Evolutionary conservation across 805 yeast species (phyloP).

Genomic region (Candida cerambycidarum): DNA sequence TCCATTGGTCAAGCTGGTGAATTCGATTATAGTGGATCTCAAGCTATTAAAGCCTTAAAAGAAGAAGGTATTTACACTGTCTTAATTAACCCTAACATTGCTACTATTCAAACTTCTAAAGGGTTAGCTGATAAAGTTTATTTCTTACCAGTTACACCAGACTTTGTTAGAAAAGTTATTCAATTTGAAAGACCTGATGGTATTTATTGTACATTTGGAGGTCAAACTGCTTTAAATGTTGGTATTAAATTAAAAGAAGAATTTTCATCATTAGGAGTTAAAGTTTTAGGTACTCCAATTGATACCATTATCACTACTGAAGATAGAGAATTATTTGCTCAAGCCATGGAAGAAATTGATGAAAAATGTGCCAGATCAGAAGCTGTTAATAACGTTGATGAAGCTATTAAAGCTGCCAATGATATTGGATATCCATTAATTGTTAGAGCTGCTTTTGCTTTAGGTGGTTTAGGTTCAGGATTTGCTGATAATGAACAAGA

Average conservation of each 20-base stretch:
- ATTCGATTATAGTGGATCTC: slow-evolving; percentile 96
- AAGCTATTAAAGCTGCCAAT: slow-evolving; percentile 88
- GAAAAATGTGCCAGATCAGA: slow-evolving; percentile 96
- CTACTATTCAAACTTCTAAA: slow-evolving; percentile 95
- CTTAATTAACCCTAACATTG: slow-evolving; percentile 92
- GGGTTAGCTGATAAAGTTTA: slow-evolving; percentile 93
- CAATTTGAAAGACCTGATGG: slow-evolving; percentile 98
- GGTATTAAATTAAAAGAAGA: slow-evolving; percentile 97
- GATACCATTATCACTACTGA: slow-evolving; percentile 94
- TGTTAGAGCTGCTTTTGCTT: slow-evolving; percentile 95
- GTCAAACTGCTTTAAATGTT: slow-evolving; percentile 95
- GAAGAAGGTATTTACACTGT: slow-evolving; percentile 96
- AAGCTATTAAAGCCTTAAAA: slow-evolving; percentile 91
- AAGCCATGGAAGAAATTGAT: slow-evolving; percentile 89
- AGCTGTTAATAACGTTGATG: slow-evolving; percentile 92
- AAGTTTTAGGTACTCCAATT: slow-evolving; percentile 97
- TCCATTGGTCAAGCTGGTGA: slow-evolving; percentile 99
- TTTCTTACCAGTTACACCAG: slow-evolving; percentile 95
- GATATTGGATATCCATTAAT: slow-evolving; percentile 91
- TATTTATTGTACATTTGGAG: slow-evolving; percentile 93
- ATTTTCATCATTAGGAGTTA: slow-evolving; percentile 84
- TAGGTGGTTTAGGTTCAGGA: slow-evolving; percentile 98
- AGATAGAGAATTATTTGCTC: slow-evolving; percentile 94
- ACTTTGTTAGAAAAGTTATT: slow-evolving; percentile 90
- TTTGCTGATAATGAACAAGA: slow-evolving; percentile 85